Evolutionary conservation across 805 yeast genomes (phyloP), one percentile per base, ranked within the genome.

Genomic region (Nakazawaea pomicola): DNA sequence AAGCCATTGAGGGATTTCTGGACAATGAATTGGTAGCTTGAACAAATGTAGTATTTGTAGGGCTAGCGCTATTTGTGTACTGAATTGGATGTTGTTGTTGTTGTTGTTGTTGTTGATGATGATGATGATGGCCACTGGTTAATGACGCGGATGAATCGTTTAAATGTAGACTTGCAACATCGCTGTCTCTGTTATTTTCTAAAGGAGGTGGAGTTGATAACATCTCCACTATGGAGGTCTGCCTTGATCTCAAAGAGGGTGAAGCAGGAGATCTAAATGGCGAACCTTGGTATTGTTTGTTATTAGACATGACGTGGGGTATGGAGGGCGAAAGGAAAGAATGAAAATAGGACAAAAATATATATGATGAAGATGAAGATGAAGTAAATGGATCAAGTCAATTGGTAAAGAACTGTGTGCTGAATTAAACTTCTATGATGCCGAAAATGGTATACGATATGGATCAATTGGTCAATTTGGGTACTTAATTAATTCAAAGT

Each of bases 171-270:
- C 43, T 39, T 6, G 50, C 29, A 8, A 49, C 34, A 24, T 46
- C 49, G 15, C 45, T 34, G 27, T 46, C n/a, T n/a, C n/a, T 42
- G 15, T 47, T 40, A 17, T 48, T 40, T 11, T 66, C 76, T 42
- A 82, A 57, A 2, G 82, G 83, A 2, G 91, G 93, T 0, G 93
- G 93, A 4, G 89, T 77, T 12, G 85, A 77, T 27, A 83, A 62
- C 64, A 83, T 62, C 56, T 83, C 91, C 31, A 80, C 91, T 36
- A 83, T 82, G 6, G 89, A 81, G 0, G 86, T 74, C 48, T 81
- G 78, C 48, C 80, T 64, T 12, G 67, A 55, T n/a, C 51, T 52
- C 10, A 61, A 55, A 9, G 49, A 44, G 1, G 62, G 63, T n/a
- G 60, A 56, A 11, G 62, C 53, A 18, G 65, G 63, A 1, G 62